These are phyloP conservation scores for Melanogaster broomeanus DNA, from an alignment of 768 basidiomycete species.

Conservation along the genomic window DNA sequence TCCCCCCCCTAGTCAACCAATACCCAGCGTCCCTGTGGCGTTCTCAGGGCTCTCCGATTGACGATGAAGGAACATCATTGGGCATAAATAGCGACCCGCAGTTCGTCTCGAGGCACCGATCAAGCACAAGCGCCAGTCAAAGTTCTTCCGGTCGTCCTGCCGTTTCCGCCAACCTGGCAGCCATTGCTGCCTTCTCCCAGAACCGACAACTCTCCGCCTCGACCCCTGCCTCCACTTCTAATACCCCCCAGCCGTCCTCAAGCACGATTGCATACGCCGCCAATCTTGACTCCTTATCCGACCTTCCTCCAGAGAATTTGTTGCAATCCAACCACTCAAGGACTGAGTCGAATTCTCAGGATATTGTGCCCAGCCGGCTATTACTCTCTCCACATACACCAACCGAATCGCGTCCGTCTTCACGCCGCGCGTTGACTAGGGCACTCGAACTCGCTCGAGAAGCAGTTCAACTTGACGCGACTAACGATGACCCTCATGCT, in stretches of 20 bases:
- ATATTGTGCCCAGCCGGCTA: conserved; percentile 45
- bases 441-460: conserved; percentile 88
- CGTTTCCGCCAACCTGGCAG: conserved; percentile 52
- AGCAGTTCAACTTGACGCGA: conserved; percentile 85
- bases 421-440: conserved; percentile 80
- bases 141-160: conserved; percentile 33
- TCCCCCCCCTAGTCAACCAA: conserved; percentile 75
- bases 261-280: conserved; percentile 32
- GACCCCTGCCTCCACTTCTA: conserved; percentile 23
- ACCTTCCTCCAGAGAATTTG: conserved; percentile 58
- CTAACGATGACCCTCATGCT: conserved; percentile 84
- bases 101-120: conserved; percentile 32
- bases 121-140: conserved; percentile 39
- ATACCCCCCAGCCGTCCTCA: conserved; percentile 27
- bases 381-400: conserved; percentile 44
- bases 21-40: conserved; percentile 60
- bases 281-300: conserved; percentile 49
- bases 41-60: conserved; percentile 16
- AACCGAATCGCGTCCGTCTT: conserved; percentile 63
- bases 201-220: conserved; percentile 38
- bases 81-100: conserved; percentile 31
- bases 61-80: conserved; percentile 21
- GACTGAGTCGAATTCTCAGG: conserved; percentile 32
- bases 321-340: conserved; percentile 32
- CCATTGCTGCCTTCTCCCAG: conserved; percentile 64